A percentile compares a stretch with the other conserved stretches of the same genome.
Evolutionary conservation across 2,329 filamentous ascomycete species (phyloP).

Genomic region (Colletotrichum ledebouriae): DNA sequence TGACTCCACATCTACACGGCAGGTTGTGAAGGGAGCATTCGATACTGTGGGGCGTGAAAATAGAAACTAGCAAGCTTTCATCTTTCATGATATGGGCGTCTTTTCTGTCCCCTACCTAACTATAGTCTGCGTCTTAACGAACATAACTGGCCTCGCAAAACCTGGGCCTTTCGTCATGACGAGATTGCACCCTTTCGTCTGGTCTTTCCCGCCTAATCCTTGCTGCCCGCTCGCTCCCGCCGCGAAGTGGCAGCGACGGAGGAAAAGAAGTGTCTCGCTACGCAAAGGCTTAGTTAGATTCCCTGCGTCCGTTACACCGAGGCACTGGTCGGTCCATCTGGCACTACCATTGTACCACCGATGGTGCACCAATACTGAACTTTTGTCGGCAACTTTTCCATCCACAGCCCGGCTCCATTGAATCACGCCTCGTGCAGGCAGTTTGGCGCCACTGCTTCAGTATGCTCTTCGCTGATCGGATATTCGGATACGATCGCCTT

Average conservation of each 20-base stretch:
- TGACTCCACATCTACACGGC: not conserved
- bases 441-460: slow-evolving; percentile 23
- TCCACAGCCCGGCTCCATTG: slow-evolving; percentile 2
- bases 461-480: slow-evolving; percentile 5
- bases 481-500: slow-evolving; percentile 1
- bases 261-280: not conserved
- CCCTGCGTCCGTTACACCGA: slow-evolving; percentile 32
- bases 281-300: not conserved
- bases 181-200: slow-evolving; percentile 1
- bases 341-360: slow-evolving; percentile 33
- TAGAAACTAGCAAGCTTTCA: not conserved
- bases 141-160: no score
- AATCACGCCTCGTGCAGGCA: slow-evolving; percentile 10
- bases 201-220: slow-evolving; percentile 7
- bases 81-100: no score
- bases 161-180: no score
- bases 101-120: no score
- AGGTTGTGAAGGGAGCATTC: not conserved
- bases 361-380: slow-evolving; percentile 13
- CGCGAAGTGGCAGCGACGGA: not conserved
- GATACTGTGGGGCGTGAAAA: not conserved
- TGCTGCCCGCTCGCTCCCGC: slow-evolving; percentile 23
- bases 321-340: slow-evolving; percentile 35
- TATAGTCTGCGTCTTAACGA: no score
- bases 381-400: not conserved